Conservation (phyloP, 257 asterid genomes). For the Penstemon barbatus region DNA sequence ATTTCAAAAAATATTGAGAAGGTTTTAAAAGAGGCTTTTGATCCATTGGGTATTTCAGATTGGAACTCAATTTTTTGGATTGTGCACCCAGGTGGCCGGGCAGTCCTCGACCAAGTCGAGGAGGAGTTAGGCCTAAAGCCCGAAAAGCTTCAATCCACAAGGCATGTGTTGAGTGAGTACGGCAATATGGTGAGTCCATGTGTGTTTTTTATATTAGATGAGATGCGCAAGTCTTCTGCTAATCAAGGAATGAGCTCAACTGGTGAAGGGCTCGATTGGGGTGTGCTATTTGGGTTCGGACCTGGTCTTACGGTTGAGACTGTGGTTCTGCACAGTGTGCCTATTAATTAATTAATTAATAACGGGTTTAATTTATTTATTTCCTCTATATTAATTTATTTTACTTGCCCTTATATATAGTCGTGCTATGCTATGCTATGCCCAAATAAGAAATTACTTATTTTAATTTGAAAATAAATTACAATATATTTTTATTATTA, state of each 20-base stretch:
- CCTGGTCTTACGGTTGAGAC: slow-evolving; percentile 14
- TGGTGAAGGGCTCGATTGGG: slow-evolving; percentile 10
- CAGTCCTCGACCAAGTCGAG: not conserved
- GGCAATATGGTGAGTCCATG: not conserved
- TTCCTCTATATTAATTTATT: too few relatives aligned
- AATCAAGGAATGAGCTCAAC: slow-evolving; percentile 5
- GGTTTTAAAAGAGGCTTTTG: slow-evolving; percentile 4
- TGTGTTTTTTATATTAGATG: slow-evolving; percentile 12
- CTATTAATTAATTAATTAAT: not conserved
- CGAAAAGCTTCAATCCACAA: not conserved
- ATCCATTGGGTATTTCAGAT: not conserved
- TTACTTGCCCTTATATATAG: too few relatives aligned
- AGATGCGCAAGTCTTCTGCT: not conserved
- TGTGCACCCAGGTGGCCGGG: slow-evolving; percentile 16
- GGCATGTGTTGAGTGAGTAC: not conserved
- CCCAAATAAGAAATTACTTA: too few relatives aligned
- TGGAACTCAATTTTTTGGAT: slow-evolving; percentile 17
- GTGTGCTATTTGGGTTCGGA: slow-evolving; percentile 8
- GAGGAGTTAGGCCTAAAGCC: not conserved
- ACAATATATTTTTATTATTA: too few relatives aligned
- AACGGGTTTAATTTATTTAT: too few relatives aligned
- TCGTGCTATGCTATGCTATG: too few relatives aligned
- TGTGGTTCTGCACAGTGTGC: slow-evolving; percentile 3
- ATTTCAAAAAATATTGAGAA: slow-evolving; percentile 2
- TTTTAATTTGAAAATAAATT: too few relatives aligned